Evolutionary conservation across 129 eudicot genomes (phyloP).

Genomic region (Helichrysum umbraculigerum): DNA sequence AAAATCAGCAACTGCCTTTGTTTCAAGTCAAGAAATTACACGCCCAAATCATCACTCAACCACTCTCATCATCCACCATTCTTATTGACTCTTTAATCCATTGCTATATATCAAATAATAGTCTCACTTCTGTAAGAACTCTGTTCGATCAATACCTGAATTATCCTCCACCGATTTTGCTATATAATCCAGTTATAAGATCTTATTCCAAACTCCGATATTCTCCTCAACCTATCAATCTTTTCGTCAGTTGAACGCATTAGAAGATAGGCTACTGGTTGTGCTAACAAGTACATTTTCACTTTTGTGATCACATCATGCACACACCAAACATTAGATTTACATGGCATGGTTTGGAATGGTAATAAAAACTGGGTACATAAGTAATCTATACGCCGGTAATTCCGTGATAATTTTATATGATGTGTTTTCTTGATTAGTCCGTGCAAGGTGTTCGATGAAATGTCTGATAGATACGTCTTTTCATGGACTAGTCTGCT

Average conservation of each 20-base stretch:
- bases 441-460: conserved; percentile 70
- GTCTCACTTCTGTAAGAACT: conserved; percentile 43
- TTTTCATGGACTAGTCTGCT: conserved; percentile 82
- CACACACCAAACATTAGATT: conserved; percentile 45
- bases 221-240: conserved; percentile 36
- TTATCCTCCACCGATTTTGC: conserved; percentile 50
- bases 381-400: conserved; percentile 47
- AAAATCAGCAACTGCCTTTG: conserved; percentile 49
- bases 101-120: conserved; percentile 54
- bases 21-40: conserved; percentile 60
- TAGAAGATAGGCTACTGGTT: background rate
- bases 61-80: conserved; percentile 35
- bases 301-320: conserved; percentile 76
- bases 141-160: conserved; percentile 50
- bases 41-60: conserved; percentile 51
- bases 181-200: conserved; percentile 70
- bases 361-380: conserved; percentile 54
- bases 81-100: conserved; percentile 61
- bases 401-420: conserved; percentile 66
- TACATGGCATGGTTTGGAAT: conserved; percentile 72
- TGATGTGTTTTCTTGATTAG: conserved; percentile 42
- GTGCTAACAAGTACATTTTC: conserved; percentile 64
- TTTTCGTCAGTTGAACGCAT: conserved; percentile 45
- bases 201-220: conserved; percentile 51
- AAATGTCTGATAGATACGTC: conserved; percentile 61